These are phyloP conservation scores for Brassica carinata DNA, from an alignment of 345 rosid species.

Conservation along the genomic window DNA sequence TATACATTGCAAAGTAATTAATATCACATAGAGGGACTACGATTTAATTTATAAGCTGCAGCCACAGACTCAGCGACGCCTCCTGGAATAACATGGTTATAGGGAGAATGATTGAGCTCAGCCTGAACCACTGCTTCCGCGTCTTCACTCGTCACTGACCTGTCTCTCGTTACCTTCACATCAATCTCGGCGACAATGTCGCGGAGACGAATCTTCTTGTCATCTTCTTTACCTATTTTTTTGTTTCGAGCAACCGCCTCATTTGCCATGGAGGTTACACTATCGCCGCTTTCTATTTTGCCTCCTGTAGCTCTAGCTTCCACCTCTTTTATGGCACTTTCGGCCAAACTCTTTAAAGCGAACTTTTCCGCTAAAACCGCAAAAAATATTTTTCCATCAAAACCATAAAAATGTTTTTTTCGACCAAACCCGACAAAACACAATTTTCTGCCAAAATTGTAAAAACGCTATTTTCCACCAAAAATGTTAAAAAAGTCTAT, in stretches of 20 bases:
- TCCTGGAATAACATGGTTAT: conserved; percentile 15
- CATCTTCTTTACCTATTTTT: neutral
- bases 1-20: neutral
- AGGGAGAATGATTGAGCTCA: conserved; percentile 24
- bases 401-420: too few species aligned
- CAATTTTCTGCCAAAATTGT: too few species aligned
- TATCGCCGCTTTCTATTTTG: neutral
- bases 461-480: too few species aligned
- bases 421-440: too few species aligned
- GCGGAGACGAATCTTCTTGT: conserved; percentile 1
- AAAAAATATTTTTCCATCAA: too few species aligned
- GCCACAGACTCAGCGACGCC: conserved; percentile 40
- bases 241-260: conserved; percentile 28
- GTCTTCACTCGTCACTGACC: conserved; percentile 33
- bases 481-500: too few species aligned
- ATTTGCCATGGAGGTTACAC: conserved; percentile 18
- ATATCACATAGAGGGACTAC: conserved; percentile 13
- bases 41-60: conserved; percentile 35
- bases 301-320: conserved; percentile 22
- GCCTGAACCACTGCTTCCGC: conserved; percentile 40
- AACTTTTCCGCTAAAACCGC: too few species aligned
- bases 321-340: conserved; percentile 33
- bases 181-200: conserved; percentile 33
- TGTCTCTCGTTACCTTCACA: conserved; percentile 21
- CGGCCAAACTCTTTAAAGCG: too few species aligned